Conservation (phyloP, 2,329 filamentous ascomycete genomes). For the Claviceps fusiformis region DNA sequence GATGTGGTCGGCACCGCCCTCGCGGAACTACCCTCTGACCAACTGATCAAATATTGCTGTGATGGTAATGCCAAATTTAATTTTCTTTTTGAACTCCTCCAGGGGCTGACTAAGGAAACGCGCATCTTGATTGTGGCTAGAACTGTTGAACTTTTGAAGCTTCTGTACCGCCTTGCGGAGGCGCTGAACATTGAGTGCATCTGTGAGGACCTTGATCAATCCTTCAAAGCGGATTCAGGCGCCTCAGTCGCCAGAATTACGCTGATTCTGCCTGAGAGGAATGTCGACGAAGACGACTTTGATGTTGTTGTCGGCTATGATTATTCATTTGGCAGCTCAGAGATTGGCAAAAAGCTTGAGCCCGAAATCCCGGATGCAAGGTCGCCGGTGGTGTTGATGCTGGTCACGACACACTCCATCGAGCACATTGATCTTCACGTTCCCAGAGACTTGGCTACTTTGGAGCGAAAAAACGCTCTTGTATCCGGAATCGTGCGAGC, state of each 20-base stretch:
- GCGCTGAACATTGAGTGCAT: constrained; percentile 23
- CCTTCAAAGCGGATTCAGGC: constrained; percentile 13
- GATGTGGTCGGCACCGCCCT: constrained; percentile 32
- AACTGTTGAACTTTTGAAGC: constrained; percentile 33
- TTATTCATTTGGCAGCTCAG: constrained; percentile 29
- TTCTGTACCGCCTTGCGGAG: constrained; percentile 36
- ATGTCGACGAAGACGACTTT: constrained; percentile 24
- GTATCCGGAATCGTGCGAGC: constrained; percentile 24
- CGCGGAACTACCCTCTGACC: constrained; percentile 22
- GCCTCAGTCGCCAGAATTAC: constrained; percentile 25
- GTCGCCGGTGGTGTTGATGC: constrained; percentile 31
- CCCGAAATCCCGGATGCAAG: constrained; percentile 7
- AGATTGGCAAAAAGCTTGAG: constrained; percentile 3
- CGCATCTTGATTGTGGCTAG: constrained; percentile 41
- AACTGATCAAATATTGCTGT: constrained; percentile 38
- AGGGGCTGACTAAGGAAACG: constrained; percentile 27
- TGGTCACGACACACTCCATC: constrained; percentile 38
- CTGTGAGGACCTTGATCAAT: constrained; percentile 18
- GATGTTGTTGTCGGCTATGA: constrained; percentile 43
- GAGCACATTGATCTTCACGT: constrained; percentile 41
- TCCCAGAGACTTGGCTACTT: constrained; percentile 16
- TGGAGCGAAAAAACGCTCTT: constrained; percentile 35
- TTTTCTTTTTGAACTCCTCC: constrained; percentile 43
- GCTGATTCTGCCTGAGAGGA: constrained; percentile 27
- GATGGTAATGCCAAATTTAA: constrained; percentile 46